Evolutionary conservation across 2,329 filamentous ascomycete species (phyloP), one percentile per base, ranked within the genome.

Genomic region (Chaetomiaceae sp.): DNA sequence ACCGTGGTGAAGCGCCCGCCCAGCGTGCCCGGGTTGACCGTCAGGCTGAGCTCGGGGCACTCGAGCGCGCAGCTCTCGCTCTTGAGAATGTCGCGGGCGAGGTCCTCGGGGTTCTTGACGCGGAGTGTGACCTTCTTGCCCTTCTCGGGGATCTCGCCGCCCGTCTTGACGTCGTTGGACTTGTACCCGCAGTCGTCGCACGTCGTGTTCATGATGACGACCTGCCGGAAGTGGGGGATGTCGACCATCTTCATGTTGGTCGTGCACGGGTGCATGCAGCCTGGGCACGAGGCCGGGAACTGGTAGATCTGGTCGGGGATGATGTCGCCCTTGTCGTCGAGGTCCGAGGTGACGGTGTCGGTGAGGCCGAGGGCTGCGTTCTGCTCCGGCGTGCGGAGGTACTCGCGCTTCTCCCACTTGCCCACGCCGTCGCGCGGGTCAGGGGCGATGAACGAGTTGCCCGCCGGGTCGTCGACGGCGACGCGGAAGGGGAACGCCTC

Each of bases 241-340:
- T 95, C 90, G 53, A 97, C 90, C 86, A 96, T 95, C 77, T 96
- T 96, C 90, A 96, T 96, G 71, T 96, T 91, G 9, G 95, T 95
- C 4, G 84, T 84, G 72, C 91, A 96, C 4, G 83, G 75, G 71
- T 88, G 88, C 66, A 85, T 85, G 76, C 94, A 99, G 57, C 89
- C 92, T 0, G 94, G 94, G 70, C 94, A 99, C 54, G 84, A 88
- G 6, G 91, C 87, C 3, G 92, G 92, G 73, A 99, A 94, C 55
- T 84, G 85, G 75, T 97, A 97, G 25, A 96, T 88, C 69, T 96
- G 87, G 68, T 95, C 88, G 59, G 95, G 89, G 44, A 94, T 79
- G 63, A 97, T 94, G n/a, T 95, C 87, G 27, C 89, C 86, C 39
- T 87, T 82, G 4, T 69, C 68, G 23, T 68, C 70, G 25, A 78